Evolutionary conservation across 306 rosid species (phyloP).

Genomic region (Lablab purpureus): DNA sequence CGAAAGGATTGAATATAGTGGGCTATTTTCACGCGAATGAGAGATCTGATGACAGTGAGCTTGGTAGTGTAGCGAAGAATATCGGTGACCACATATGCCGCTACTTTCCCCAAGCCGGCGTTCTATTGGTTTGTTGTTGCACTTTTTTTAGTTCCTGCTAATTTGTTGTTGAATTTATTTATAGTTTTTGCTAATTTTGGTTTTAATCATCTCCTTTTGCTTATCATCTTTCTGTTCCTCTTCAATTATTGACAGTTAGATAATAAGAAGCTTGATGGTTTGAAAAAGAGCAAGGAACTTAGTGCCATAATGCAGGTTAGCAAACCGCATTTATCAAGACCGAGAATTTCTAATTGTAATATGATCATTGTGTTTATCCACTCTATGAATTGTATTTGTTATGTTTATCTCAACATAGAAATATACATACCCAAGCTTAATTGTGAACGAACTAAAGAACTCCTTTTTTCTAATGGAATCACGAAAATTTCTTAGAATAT

Average conservation of each 20-base stretch:
- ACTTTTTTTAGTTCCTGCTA: neutral
- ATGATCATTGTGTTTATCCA: neutral
- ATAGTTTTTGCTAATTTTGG: neutral
- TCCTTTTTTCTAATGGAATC: neutral
- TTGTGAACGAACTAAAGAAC: slow-evolving; percentile 22
- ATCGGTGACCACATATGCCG: slow-evolving; percentile 89
- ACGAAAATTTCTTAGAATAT: slow-evolving; percentile 4
- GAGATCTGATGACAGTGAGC: slow-evolving; percentile 88
- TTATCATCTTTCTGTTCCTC: neutral
- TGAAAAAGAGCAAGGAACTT: slow-evolving; percentile 72
- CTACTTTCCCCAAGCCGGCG: slow-evolving; percentile 84
- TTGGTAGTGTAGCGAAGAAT: slow-evolving; percentile 80
- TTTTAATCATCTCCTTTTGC: neutral
- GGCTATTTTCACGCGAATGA: slow-evolving; percentile 97
- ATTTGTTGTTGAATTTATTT: neutral
- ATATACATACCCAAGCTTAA: slow-evolving; percentile 26
- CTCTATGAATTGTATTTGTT: slow-evolving; percentile 8
- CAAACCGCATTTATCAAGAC: slow-evolving; percentile 14
- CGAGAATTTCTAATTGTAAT: neutral
- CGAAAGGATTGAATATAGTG: slow-evolving; percentile 76
- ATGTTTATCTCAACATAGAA: neutral
- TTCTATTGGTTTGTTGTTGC: slow-evolving; percentile 73
- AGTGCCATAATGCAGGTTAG: slow-evolving; percentile 85
- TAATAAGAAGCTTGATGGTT: slow-evolving; percentile 81
- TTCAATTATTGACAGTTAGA: slow-evolving; percentile 66